Evolutionary conservation across 768 basidiomycete species (phyloP), one percentile per base, ranked within the genome.

Genomic region (Collybiopsis luxurians): DNA sequence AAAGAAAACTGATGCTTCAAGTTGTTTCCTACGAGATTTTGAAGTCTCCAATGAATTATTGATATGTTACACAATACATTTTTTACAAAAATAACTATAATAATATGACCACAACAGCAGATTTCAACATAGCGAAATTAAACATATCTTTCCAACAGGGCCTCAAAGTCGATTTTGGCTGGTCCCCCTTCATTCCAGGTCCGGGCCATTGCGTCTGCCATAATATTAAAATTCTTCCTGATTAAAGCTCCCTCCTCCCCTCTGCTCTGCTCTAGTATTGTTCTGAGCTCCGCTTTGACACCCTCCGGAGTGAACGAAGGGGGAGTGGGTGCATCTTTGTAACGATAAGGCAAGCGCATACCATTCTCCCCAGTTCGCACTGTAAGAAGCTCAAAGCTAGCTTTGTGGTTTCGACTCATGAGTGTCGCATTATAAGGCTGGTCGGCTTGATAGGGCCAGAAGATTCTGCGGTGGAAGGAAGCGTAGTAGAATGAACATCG

Each of bases 351-450:
- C 12, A 48, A 13, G 19, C 26, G 19, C 34, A 15, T 39, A 13
- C 53, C 39, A 4, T n/a, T 9, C 2, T 30, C 26, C 26, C 53
- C 42, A 24, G 39, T 54, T 7, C 53, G 40, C 2, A 54, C 53
- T 30, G n/a, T 10, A 27, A 54, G 10, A 4, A 44, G 42, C 26
- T 54, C 53, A 19, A 44, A 54, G 19, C 23, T 24, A 7, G 27
- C 53, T 30, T 44, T 5, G 4, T 43, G 53, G n/a, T 27, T 19
- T 26, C 31, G 21, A 15, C 3, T 28, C 13, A 55, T 34, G 12
- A 27, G 28, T 10, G 30, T 45, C 5, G 53, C 53, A 24, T 55
- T 55, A 10, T 43, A 45, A 40, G 53, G 42, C 31, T 55, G 53
- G 34, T 55, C 42, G 4, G n/a, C 43, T 10, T 43, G 21, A 24